phyloP scores from a whole-genome alignment of 257 asterid species.

The Linaria vulgaris region DNA sequence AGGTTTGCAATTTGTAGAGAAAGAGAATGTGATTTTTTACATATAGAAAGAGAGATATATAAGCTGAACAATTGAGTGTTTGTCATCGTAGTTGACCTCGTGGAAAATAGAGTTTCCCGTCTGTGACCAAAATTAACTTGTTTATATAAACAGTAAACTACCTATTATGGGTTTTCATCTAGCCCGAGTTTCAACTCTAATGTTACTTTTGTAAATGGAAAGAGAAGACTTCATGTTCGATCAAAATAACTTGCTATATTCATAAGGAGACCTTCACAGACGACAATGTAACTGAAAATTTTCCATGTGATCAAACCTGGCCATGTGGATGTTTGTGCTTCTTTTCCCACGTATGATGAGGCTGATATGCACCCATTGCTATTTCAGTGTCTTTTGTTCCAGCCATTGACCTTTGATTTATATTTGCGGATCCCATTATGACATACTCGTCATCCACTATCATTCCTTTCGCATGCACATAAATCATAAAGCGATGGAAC shows the following conservation, averaged over 20 bases:
- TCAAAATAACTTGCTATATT: conserved; percentile 1
- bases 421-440: conserved; percentile 85
- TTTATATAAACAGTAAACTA: neutral
- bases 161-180: neutral
- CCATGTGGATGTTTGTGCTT: conserved; percentile 65
- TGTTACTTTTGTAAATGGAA: neutral
- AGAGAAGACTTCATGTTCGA: conserved; percentile 2
- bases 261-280: neutral
- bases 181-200: neutral
- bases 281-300: conserved; percentile 9
- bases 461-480: conserved; percentile 97
- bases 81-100: no score
- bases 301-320: conserved; percentile 52
- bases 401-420: conserved; percentile 92
- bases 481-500: conserved; percentile 81
- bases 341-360: conserved; percentile 59
- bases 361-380: conserved; percentile 96
- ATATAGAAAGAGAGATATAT: no score
- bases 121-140: conserved; percentile 1
- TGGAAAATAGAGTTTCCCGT: neutral
- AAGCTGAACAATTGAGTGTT: no score
- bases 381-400: conserved; percentile 92
- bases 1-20: no score
- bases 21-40: no score
- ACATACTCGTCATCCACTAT: conserved; percentile 87